Evolutionary conservation across 108 stramenopile genomes (phyloP).

Genomic region (Cyclotella distinguenda): DNA sequence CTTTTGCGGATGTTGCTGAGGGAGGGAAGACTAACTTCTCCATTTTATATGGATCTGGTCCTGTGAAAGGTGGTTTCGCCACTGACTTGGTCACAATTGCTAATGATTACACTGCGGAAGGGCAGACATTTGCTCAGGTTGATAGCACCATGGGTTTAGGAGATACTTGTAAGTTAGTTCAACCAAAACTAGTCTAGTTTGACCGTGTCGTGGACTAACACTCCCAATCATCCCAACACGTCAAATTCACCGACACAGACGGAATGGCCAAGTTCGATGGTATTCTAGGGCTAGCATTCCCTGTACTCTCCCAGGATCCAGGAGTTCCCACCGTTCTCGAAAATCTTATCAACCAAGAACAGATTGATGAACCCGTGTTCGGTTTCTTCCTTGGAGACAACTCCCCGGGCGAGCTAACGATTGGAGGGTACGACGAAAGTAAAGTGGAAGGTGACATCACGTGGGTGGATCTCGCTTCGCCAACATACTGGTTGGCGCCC

Average conservation of each 20-base stretch:
- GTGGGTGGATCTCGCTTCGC: constrained; percentile 67
- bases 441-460: constrained; percentile 64
- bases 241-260: too few relatives aligned
- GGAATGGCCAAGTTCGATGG: constrained; percentile 93
- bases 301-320: constrained; percentile 75
- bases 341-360: constrained; percentile 79
- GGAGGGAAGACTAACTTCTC: constrained; percentile 69
- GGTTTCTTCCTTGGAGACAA: constrained; percentile 96
- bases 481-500: constrained; percentile 90
- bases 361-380: constrained; percentile 75
- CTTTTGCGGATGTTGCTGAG: constrained; percentile 55
- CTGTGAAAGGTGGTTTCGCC: constrained; percentile 68
- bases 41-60: constrained; percentile 94
- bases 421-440: constrained; percentile 91
- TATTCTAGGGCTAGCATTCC: constrained; percentile 96
- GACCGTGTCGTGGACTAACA: too few relatives aligned
- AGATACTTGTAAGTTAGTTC: constrained; percentile 81
- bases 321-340: constrained; percentile 86
- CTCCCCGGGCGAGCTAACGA: constrained; percentile 87
- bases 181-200: too few relatives aligned
- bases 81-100: constrained; percentile 67
- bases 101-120: constrained; percentile 62
- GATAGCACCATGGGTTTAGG: constrained; percentile 94
- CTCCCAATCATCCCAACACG: too few relatives aligned
- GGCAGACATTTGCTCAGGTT: constrained; percentile 77